Evolutionary conservation across 345 rosid genomes (phyloP), one percentile per base, ranked within the genome.

Genomic region (Aethionema arabicum): DNA sequence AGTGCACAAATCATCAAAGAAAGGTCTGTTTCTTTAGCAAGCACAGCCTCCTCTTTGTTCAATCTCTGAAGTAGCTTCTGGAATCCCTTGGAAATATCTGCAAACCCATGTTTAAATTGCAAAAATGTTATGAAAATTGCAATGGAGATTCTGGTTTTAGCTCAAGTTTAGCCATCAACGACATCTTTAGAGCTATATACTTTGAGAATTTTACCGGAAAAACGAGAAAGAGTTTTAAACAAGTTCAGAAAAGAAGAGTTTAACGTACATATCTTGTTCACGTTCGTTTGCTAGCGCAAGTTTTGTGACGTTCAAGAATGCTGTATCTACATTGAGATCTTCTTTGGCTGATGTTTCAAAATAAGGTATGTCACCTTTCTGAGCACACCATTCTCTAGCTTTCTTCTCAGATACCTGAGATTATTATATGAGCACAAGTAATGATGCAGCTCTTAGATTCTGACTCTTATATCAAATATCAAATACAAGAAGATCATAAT

Each of bases 321-420:
- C 80, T 37, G 80, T 82, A 75, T 92, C 96, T 39, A 92, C 91
- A 69, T 92, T 89, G 82, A 76, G 68, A 79, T 89, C 95, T 74
- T 92, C 96, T 79, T 92, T 92, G 33, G 98, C 98, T 13, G 96
- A 92, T 56, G 95, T 92, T 81, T 92, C 98, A 64, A 78, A 87
- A 78, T 92, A 92, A 36, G 90, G 84, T 56, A 92, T 86, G 76
- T 84, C 83, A 50, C 97, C 95, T 66, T 85, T 92, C 7, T 91
- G 73, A 43, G 83, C 85, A 65, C 98, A 92, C 98, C 98, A 92
- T 16, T 92, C 98, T 76, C 82, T 82, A 29, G 98, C 98, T 79
- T 89, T 92, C 88, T 89, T 92, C 77, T 92, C 93, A 45, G 98
- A 92, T 44, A 92, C 98, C 98, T 91, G 10, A 59, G 4, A 11